Conservation (phyloP, 192 early-diverging fungal genomes). For the Linnemannia elongata region DNA sequence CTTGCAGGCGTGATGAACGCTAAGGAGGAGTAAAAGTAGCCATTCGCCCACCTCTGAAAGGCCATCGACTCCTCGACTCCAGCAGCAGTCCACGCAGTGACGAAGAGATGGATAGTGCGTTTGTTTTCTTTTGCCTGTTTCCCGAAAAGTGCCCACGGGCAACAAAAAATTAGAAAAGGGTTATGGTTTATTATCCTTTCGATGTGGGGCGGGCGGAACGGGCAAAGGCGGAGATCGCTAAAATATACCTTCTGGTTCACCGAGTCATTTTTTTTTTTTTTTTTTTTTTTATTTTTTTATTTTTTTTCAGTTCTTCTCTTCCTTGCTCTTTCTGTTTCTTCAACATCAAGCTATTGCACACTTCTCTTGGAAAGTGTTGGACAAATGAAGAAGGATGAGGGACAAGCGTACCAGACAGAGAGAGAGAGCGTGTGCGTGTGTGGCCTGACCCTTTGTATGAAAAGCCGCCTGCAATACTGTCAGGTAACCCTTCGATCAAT, state of each 20-base stretch:
- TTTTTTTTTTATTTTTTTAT: neutral
- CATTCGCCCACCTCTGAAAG: too few species aligned
- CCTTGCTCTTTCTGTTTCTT: neutral
- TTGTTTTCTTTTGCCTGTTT: neutral
- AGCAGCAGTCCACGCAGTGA: too few species aligned
- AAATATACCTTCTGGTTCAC: neutral
- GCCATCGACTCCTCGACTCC: too few species aligned
- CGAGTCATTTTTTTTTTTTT: neutral
- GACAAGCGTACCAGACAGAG: too few species aligned
- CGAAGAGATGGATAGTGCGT: neutral
- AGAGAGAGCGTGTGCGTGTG: neutral
- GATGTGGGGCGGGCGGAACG: slow-evolving; percentile 3
- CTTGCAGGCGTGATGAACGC: too few species aligned
- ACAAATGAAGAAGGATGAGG: neutral
- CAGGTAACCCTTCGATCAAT: too few species aligned
- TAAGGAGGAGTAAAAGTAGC: too few species aligned
- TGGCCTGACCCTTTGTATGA: neutral
- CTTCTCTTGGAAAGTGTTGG: neutral
- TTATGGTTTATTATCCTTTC: neutral
- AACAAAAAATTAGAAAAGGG: neutral
- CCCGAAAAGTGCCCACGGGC: neutral
- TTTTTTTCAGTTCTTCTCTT: neutral
- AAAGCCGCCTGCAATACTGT: too few species aligned
- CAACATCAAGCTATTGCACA: neutral
- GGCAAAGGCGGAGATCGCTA: slow-evolving; percentile 8